Conservation (phyloP, 331 rosid species). For the Quercus phellos region DNA sequence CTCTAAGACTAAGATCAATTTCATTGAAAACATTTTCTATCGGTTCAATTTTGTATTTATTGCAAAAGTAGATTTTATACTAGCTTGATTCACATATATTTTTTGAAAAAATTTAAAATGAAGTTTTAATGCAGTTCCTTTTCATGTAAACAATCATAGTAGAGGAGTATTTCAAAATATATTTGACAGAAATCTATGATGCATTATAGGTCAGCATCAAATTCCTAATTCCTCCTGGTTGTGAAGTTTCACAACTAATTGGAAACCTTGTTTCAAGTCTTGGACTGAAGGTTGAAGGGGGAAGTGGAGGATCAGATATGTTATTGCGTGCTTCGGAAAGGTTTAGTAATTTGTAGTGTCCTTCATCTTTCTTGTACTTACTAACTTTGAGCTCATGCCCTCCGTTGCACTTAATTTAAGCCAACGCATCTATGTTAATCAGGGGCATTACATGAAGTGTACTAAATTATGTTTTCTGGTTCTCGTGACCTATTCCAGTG, state of each 20-base stretch:
- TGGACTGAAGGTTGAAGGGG: conserved; percentile 63
- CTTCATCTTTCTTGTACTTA: neutral
- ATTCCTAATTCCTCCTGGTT: conserved; percentile 69
- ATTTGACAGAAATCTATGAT: conserved; percentile 23
- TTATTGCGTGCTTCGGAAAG: conserved; percentile 81
- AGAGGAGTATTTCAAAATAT: neutral
- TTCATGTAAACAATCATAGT: neutral
- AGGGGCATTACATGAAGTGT: neutral
- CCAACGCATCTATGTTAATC: neutral
- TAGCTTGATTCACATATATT: neutral
- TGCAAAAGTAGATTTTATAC: neutral
- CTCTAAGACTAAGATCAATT: neutral
- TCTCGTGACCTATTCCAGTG: conserved; percentile 38
- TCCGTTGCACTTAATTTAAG: too few species aligned
- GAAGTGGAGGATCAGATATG: conserved; percentile 62
- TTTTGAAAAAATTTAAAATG: neutral
- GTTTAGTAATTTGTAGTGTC: conserved; percentile 24
- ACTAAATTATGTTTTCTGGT: conserved; percentile 18
- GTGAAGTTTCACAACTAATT: conserved; percentile 72
- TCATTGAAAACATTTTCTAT: neutral
- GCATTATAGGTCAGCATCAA: conserved; percentile 50
- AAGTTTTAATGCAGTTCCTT: conserved; percentile 8
- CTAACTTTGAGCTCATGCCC: too few species aligned
- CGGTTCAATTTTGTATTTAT: neutral
- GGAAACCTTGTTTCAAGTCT: conserved; percentile 63